These are phyloP conservation scores for Coniella lustricola DNA, from an alignment of 2,329 filamentous ascomycete genomes.

Conservation along the genomic window DNA sequence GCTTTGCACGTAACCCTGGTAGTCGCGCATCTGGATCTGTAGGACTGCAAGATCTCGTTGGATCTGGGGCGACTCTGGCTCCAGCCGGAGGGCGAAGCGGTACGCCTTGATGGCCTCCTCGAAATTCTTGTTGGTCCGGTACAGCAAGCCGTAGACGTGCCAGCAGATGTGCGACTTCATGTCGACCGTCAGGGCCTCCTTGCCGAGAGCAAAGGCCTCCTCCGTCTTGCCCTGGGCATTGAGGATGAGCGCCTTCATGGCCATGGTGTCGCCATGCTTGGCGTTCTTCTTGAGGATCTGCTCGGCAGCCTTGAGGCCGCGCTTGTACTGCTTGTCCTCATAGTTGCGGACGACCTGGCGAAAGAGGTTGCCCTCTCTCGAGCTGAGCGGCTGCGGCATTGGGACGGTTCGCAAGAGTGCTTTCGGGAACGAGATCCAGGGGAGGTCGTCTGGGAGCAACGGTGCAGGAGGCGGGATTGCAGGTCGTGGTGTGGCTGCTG, in stretches of 20 bases:
- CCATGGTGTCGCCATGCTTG: conserved; percentile 95
- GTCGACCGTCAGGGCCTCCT: conserved; percentile 85
- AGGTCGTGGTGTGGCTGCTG: background rate
- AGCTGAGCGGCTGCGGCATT: conserved; percentile 67
- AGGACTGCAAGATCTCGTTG: conserved; percentile 87
- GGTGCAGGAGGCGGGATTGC: too few relatives aligned
- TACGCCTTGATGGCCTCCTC: conserved; percentile 99
- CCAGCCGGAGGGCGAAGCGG: conserved; percentile 86
- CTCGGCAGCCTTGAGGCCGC: conserved; percentile 87
- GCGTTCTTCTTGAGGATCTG: conserved; percentile 93
- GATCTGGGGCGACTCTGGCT: conserved; percentile 92
- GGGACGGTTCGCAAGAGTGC: conserved; percentile 23
- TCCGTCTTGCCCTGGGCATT: conserved; percentile 88
- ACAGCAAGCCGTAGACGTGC: conserved; percentile 96
- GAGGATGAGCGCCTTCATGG: conserved; percentile 97
- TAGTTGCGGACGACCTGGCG: conserved; percentile 91
- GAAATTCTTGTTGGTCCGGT: conserved; percentile 92
- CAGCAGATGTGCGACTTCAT: conserved; percentile 99
- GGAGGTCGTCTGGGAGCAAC: too few relatives aligned
- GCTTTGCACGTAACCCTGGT: conserved; percentile 86
- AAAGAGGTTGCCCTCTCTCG: conserved; percentile 93
- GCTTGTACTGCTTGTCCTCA: conserved; percentile 97
- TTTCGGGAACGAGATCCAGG: too few relatives aligned
- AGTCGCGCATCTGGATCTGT: conserved; percentile 95
- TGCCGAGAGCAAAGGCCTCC: conserved; percentile 89